These are phyloP conservation scores for Fraxinus paxiana DNA, from an alignment of 305 asterid genomes.

Conservation along the genomic window DNA sequence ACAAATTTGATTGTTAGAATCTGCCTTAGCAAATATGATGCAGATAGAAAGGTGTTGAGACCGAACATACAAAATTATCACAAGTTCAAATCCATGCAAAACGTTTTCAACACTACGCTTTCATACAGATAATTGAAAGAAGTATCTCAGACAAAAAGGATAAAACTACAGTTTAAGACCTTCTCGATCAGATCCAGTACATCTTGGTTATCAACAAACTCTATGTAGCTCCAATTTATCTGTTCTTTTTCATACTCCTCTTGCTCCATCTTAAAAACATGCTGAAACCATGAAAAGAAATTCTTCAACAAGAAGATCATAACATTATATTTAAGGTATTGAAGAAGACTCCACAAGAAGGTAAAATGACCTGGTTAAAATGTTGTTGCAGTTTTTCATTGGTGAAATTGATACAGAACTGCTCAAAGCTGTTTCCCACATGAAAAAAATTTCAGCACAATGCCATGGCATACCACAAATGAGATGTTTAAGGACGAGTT, in stretches of 20 bases:
- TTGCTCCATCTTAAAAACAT: slow-evolving; percentile 97
- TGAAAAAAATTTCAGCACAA: neutral
- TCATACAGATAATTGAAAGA: slow-evolving; percentile 10
- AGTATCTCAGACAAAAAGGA: neutral
- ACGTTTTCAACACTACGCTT: slow-evolving; percentile 8
- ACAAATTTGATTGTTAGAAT: neutral
- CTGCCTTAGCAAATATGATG: slow-evolving; percentile 11
- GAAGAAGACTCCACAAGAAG: neutral
- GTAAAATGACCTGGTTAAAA: slow-evolving; percentile 48
- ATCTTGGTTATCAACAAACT: slow-evolving; percentile 96
- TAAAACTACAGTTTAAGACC: slow-evolving; percentile 35
- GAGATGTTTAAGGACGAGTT: slow-evolving; percentile 13
- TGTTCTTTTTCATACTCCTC: slow-evolving; percentile 88
- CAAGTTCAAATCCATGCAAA: slow-evolving; percentile 12
- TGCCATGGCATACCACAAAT: neutral
- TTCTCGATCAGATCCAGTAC: slow-evolving; percentile 94
- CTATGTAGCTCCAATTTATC: slow-evolving; percentile 96
- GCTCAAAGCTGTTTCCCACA: slow-evolving; percentile 44
- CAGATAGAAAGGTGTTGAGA: slow-evolving; percentile 14
- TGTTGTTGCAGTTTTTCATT: slow-evolving; percentile 63
- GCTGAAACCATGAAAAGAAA: slow-evolving; percentile 48
- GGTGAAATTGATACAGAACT: slow-evolving; percentile 58
- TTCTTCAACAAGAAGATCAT: neutral
- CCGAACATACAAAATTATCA: slow-evolving; percentile 8
- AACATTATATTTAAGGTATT: neutral